Evolutionary conservation across 2,329 filamentous ascomycete species (phyloP), one percentile per base, ranked within the genome.

Genomic region (Penicillium sp.): DNA sequence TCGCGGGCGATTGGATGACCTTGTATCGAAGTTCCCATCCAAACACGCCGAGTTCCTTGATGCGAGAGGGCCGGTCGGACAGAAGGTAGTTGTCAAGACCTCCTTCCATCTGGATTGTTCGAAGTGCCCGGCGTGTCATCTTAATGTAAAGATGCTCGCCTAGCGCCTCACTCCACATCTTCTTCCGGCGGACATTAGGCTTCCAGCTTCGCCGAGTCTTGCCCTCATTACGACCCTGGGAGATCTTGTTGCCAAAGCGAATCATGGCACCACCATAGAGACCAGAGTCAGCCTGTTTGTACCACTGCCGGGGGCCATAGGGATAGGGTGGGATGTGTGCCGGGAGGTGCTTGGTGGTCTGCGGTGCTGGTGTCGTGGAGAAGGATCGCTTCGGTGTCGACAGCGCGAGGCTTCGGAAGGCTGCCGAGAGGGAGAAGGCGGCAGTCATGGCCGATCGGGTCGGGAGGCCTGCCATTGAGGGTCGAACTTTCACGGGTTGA

Each of bases 21-120:
- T 86, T 79, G 86, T 89, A 96, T 50, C 93, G 76, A 58, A 98
- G 71, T 55, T 83, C 80, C 93, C 93, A 98, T 5, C 93, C 93
- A 51, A 84, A 84, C 36, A 91, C 81, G 4, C 93, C 93, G 41
- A 98, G 74, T 67, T 95, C 87, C 71, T 83, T 86, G 60, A 97
- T 77, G 49, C 93, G 79, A 27, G 75, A 77, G 11, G 84, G 73
- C 69, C 88, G 93, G 63, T 81, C 78, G 53, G 88, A 89, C 28
- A 95, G 74, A 31, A 98, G 74, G 70, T 98, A 98, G 59, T 89
- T 82, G 66, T 98, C 93, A 50, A 98, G 75, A 6, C 93, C 89
- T 44, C 91, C 91, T 47, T 84, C 81, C 63, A 89, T 91, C 62
- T 87, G 82, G 60, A 97, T 86, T 23, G 72, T 74, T 35, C 72